These are phyloP conservation scores for Ajuga reptans DNA, from an alignment of 305 asterid genomes.

Conservation along the genomic window DNA sequence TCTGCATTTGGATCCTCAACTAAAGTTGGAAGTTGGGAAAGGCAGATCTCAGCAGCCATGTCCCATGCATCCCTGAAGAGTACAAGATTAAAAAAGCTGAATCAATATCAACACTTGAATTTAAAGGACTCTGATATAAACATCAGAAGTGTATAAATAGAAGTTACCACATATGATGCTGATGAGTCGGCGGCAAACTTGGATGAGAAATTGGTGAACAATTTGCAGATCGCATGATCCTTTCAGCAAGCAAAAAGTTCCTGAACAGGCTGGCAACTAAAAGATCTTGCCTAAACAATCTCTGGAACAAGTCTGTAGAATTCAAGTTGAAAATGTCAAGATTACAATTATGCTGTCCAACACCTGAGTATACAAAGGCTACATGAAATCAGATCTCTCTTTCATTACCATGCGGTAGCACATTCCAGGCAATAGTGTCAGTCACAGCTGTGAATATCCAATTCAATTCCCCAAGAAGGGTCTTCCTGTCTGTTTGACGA, in stretches of 20 bases:
- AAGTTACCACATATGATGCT: slow-evolving; percentile 90
- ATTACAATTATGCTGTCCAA: slow-evolving; percentile 21
- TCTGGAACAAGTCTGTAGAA: slow-evolving; percentile 90
- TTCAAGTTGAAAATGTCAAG: slow-evolving; percentile 22
- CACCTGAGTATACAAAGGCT: slow-evolving; percentile 3
- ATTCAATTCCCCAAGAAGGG: slow-evolving; percentile 97
- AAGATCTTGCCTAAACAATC: slow-evolving; percentile 67
- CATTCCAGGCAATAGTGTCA: slow-evolving; percentile 99
- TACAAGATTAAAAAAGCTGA: slow-evolving; percentile 20
- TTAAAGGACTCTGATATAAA: not conserved
- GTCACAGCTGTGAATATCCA: slow-evolving; percentile 99
- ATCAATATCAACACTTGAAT: slow-evolving; percentile 14
- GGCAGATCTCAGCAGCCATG: slow-evolving; percentile 99
- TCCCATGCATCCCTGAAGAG: slow-evolving; percentile 97
- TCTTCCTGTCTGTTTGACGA: slow-evolving; percentile 98
- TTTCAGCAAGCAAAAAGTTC: slow-evolving; percentile 61
- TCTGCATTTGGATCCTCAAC: slow-evolving; percentile 91
- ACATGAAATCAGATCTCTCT: slow-evolving; percentile 9
- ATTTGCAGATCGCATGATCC: slow-evolving; percentile 98
- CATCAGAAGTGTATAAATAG: slow-evolving; percentile 9
- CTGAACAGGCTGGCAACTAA: slow-evolving; percentile 52
- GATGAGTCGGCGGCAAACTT: slow-evolving; percentile 89
- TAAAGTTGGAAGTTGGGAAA: slow-evolving; percentile 91
- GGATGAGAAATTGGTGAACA: slow-evolving; percentile 96
- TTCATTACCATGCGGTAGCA: slow-evolving; percentile 87